Evolutionary conservation across 805 yeast genomes (phyloP).

Genomic region (Torulaspora microellipsoides): DNA sequence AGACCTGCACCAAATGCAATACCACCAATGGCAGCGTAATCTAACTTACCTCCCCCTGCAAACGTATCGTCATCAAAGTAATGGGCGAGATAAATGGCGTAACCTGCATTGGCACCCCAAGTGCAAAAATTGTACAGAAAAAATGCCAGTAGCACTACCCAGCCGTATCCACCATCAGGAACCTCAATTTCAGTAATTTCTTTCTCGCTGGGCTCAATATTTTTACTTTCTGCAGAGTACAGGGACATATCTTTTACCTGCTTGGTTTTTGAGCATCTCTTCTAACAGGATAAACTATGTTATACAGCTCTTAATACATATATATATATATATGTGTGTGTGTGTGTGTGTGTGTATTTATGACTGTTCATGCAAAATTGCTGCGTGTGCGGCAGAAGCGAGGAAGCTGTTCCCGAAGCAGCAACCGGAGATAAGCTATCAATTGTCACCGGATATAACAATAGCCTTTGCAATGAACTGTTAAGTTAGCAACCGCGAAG

Average conservation of each 20-base stretch:
- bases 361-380: too few relatives aligned
- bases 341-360: too few relatives aligned
- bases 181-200: constrained; percentile 11
- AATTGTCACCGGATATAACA: too few relatives aligned
- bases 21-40: constrained; percentile 56
- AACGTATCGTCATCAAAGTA: constrained; percentile 44
- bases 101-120: constrained; percentile 59
- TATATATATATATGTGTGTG: too few relatives aligned
- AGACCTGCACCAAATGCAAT: constrained; percentile 52
- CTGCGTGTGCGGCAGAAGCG: too few relatives aligned
- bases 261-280: background rate
- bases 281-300: too few relatives aligned
- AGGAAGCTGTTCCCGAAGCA: too few relatives aligned
- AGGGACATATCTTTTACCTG: background rate
- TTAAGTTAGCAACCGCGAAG: too few relatives aligned
- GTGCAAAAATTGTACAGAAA: constrained; percentile 44
- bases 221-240: background rate
- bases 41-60: constrained; percentile 44
- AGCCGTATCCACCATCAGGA: constrained; percentile 51
- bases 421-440: too few relatives aligned
- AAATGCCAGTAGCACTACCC: constrained; percentile 47
- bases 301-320: too few relatives aligned
- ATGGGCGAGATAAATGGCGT: constrained; percentile 47
- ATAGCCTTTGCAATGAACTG: too few relatives aligned
- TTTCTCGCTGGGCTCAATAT: background rate